Percentiles rank a stretch among this genome's conserved stretches.
Conservation (phyloP, 148 eudicot species). For the Linanthus parryae region DNA sequence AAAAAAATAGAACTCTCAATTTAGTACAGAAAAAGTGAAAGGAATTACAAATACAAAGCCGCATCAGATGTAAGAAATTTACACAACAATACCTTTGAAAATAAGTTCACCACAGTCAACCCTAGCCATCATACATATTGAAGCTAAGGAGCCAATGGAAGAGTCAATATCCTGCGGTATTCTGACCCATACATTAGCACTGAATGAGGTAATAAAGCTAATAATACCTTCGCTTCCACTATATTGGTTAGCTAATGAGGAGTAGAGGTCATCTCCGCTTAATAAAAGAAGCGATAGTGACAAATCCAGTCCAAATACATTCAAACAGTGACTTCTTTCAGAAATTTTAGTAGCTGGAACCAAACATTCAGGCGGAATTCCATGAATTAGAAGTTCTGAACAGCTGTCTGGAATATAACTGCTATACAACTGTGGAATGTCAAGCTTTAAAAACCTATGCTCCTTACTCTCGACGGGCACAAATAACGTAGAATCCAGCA, state of each 20-base stretch:
- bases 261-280: conserved; percentile 21
- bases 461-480: conserved; percentile 48
- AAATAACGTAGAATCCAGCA: conserved; percentile 52
- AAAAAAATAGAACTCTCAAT: neutral
- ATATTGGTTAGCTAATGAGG: conserved; percentile 17
- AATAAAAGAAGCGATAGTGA: conserved; percentile 38
- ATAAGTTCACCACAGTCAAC: conserved; percentile 42
- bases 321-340: conserved; percentile 41
- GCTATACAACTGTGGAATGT: conserved; percentile 45
- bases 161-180: conserved; percentile 41
- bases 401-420: conserved; percentile 41
- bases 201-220: conserved; percentile 37
- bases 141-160: conserved; percentile 24
- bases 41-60: neutral
- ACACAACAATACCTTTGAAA: conserved; percentile 49
- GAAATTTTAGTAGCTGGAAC: conserved; percentile 35
- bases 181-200: conserved; percentile 76
- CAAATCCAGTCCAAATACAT: conserved; percentile 60
- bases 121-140: conserved; percentile 49
- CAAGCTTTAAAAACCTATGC: conserved; percentile 52
- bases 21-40: neutral
- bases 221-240: conserved; percentile 17
- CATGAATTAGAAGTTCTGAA: conserved; percentile 27
- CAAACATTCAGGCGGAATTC: conserved; percentile 48
- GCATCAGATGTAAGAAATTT: neutral